Percentiles rank a stretch among this genome's conserved stretches.
Evolutionary conservation across 2,329 filamentous ascomycete species (phyloP).

Genomic region (Pseudogymnoascus sp.): DNA sequence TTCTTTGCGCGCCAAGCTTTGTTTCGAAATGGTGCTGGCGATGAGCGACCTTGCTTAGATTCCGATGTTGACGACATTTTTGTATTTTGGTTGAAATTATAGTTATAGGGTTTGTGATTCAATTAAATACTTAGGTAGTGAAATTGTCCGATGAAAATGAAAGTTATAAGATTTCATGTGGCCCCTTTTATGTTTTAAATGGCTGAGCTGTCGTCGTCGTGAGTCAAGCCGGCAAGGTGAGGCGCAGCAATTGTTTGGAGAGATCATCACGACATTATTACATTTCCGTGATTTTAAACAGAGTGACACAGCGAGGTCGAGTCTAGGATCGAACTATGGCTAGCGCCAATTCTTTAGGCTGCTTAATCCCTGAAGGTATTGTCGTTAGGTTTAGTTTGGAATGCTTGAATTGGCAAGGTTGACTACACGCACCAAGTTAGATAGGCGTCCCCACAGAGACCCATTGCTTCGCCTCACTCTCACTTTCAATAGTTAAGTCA

Average conservation of each 20-base stretch:
- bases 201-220: not conserved
- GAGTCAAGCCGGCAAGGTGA: not conserved
- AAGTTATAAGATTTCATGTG: not conserved
- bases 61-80: not conserved
- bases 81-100: not conserved
- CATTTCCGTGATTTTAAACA: not conserved
- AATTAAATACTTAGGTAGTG: not conserved
- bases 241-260: not conserved
- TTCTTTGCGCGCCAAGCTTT: slow-evolving; percentile 15
- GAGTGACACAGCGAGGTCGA: not conserved
- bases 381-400: not conserved
- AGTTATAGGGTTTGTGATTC: not conserved
- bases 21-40: not conserved
- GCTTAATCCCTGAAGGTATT: not conserved
- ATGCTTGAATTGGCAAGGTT: not conserved
- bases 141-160: not conserved
- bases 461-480: not conserved
- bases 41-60: not conserved
- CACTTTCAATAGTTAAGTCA: not conserved
- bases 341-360: not conserved
- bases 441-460: not conserved
- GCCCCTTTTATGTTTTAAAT: not conserved
- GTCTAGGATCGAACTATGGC: not conserved
- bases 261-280: not conserved
- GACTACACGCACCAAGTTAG: not conserved